These are phyloP conservation scores for Plectranthus barbatus DNA, from an alignment of 257 asterid genomes.

Conservation along the genomic window DNA sequence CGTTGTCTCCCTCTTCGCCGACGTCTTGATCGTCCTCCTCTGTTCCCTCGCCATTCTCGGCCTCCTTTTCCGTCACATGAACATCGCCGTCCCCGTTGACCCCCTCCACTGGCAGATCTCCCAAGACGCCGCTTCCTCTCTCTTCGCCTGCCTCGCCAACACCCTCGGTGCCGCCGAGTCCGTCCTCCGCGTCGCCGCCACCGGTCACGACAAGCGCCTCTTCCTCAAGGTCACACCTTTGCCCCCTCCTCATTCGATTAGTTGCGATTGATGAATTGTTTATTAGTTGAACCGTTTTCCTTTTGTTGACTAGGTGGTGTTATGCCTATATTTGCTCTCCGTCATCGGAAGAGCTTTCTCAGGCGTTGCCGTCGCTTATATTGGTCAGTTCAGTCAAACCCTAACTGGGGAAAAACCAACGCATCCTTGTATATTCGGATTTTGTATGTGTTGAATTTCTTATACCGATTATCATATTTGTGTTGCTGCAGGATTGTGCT, in stretches of 20 bases:
- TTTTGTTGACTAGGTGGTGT: conserved; percentile 45
- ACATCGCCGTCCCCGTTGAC: conserved; percentile 89
- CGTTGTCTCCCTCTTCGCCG: conserved; percentile 69
- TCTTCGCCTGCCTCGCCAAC: conserved; percentile 86
- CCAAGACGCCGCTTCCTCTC: conserved; percentile 67
- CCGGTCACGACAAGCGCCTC: conserved; percentile 92
- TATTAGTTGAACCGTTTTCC: background rate
- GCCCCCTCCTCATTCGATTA: too few relatives aligned
- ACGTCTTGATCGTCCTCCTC: conserved; percentile 78
- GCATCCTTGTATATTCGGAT: background rate
- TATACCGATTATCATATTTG: background rate
- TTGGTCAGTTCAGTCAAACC: conserved; percentile 32
- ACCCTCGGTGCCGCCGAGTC: conserved; percentile 97
- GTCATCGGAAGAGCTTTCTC: conserved; percentile 75
- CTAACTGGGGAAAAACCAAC: background rate
- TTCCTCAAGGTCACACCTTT: conserved; percentile 52
- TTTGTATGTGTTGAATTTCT: background rate
- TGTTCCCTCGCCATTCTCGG: conserved; percentile 94
- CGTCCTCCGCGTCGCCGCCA: conserved; percentile 96
- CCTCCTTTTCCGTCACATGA: conserved; percentile 94
- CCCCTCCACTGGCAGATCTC: conserved; percentile 99
- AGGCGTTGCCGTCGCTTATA: conserved; percentile 74
- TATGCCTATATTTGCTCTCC: conserved; percentile 66
- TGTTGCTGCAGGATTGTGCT: conserved; percentile 61
- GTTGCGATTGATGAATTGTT: background rate